A percentile compares a stretch with the other conserved stretches of the same genome.
These are phyloP conservation scores for Lactarius quietus DNA, from an alignment of 768 basidiomycete species.

Conservation along the genomic window DNA sequence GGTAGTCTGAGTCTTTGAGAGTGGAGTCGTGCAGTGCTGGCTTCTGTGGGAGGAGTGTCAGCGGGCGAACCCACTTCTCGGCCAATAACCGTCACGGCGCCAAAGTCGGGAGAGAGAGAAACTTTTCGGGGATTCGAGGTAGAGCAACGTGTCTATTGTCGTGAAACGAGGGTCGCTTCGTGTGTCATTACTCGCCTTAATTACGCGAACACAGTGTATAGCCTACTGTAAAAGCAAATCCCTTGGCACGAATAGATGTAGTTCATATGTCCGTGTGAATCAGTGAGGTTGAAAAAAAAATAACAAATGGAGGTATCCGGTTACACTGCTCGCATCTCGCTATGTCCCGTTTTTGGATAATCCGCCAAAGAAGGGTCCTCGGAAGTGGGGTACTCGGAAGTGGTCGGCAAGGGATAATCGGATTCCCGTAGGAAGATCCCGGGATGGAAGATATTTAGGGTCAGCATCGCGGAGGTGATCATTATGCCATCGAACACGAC, in stretches of 20 bases:
- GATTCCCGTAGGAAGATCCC: background rate
- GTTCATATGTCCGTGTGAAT: background rate
- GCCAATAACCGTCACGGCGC: too few relatives aligned
- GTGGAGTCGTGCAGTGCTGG: background rate
- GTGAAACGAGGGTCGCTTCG: background rate
- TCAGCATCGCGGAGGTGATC: slow-evolving; percentile 21
- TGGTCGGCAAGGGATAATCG: background rate
- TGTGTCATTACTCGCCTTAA: background rate
- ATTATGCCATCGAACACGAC: slow-evolving; percentile 22
- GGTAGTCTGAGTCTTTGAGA: background rate
- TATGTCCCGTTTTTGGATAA: background rate
- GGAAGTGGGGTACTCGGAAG: background rate
- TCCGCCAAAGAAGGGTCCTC: background rate
- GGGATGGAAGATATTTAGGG: slow-evolving; percentile 20
- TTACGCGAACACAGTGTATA: background rate
- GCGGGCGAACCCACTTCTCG: too few relatives aligned
- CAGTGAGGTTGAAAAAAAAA: background rate
- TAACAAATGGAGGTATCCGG: background rate
- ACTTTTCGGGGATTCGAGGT: too few relatives aligned
- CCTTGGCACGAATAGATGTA: background rate
- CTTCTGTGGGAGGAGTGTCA: too few relatives aligned
- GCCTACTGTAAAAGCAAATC: background rate
- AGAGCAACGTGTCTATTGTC: background rate
- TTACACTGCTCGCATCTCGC: background rate
- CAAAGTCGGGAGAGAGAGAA: too few relatives aligned